These are phyloP conservation scores for Aegilops umbellulata DNA, from an alignment of 176 grass and related monocot genomes.

Conservation along the genomic window DNA sequence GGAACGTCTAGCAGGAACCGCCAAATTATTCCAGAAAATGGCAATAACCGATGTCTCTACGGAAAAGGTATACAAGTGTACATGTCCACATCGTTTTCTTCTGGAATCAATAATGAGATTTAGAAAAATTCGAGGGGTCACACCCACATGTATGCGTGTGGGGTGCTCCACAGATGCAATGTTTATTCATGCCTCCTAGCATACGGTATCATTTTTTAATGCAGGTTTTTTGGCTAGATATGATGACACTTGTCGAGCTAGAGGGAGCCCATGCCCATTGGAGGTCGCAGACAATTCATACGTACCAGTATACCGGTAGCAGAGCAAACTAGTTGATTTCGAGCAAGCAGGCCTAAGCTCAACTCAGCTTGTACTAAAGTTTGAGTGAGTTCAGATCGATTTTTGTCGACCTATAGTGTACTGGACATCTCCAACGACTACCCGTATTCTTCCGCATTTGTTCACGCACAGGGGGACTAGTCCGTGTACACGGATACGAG, in stretches of 20 bases:
- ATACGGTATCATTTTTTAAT: background rate
- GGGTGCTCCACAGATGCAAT: background rate
- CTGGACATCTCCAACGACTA: no score
- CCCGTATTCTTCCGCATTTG: no score
- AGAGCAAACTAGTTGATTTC: no score
- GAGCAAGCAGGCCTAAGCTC: no score
- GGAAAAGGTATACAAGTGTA: background rate
- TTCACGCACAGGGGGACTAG: no score
- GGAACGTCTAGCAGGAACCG: background rate
- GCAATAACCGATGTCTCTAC: background rate
- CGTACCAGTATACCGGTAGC: background rate
- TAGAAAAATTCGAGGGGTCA: background rate
- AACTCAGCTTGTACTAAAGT: no score
- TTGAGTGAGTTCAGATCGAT: no score
- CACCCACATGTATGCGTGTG: background rate
- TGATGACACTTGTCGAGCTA: conserved; percentile 15
- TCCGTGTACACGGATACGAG: no score
- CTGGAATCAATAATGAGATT: background rate
- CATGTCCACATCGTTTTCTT: background rate
- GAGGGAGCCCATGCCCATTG: background rate
- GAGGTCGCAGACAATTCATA: background rate
- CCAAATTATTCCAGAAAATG: background rate
- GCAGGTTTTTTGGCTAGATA: background rate
- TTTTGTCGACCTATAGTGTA: no score
- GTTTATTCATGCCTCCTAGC: background rate